These are phyloP conservation scores for Macrophomina tecta DNA, from an alignment of 2,329 filamentous ascomycete species.

Conservation along the genomic window DNA sequence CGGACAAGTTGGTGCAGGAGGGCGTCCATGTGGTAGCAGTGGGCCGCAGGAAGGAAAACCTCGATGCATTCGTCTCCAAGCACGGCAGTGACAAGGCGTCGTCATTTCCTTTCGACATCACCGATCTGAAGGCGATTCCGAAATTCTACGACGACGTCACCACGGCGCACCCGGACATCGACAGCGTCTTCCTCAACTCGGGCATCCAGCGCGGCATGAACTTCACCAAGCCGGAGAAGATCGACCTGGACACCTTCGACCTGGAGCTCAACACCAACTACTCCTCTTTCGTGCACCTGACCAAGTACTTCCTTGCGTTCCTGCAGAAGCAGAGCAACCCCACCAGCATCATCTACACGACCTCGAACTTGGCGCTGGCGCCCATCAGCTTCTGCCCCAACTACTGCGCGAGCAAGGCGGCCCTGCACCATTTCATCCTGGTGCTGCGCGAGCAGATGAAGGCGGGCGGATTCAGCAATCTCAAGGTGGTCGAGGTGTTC, in stretches of 20 bases:
- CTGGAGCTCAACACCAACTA: conserved; percentile 60
- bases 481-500: conserved; percentile 62
- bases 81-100: conserved; percentile 55
- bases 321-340: conserved; percentile 53
- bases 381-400: conserved; percentile 56
- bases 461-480: conserved; percentile 49
- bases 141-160: conserved; percentile 51
- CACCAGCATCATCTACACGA: conserved; percentile 55
- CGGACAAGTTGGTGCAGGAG: conserved; percentile 55
- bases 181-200: conserved; percentile 60
- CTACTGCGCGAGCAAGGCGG: conserved; percentile 63
- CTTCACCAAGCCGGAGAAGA: conserved; percentile 55
- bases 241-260: conserved; percentile 52
- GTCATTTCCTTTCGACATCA: conserved; percentile 58
- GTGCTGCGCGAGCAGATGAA: conserved; percentile 58
- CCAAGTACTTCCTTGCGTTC: conserved; percentile 57
- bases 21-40: conserved; percentile 56
- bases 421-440: conserved; percentile 61
- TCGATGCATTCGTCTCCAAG: conserved; percentile 55
- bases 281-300: conserved; percentile 55
- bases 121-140: conserved; percentile 55
- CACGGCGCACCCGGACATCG: conserved; percentile 56
- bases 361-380: conserved; percentile 58
- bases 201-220: conserved; percentile 60
- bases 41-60: conserved; percentile 58